A percentile compares a stretch with the other conserved stretches of the same genome.
phyloP scores from a whole-genome alignment of 2,329 filamentous ascomycete species.

The Aspergillus tanneri region DNA sequence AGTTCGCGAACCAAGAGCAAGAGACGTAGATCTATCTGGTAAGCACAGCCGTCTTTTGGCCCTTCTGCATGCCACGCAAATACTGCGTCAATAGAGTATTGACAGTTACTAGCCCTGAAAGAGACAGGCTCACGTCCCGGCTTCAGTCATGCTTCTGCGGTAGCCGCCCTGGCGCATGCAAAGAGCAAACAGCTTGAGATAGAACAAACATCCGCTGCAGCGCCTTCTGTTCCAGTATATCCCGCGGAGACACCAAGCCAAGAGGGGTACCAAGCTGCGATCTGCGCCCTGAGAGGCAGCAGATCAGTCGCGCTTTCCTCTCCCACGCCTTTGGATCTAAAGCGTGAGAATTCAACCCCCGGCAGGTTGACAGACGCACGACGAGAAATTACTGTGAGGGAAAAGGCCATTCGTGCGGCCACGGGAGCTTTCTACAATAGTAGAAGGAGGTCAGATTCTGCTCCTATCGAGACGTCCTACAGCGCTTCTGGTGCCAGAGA shows the following conservation, averaged over 20 bases:
- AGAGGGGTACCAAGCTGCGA: constrained; percentile 71
- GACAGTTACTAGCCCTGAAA: constrained; percentile 21
- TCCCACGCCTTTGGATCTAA: constrained; percentile 15
- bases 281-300: constrained; percentile 55
- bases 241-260: constrained; percentile 55
- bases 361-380: constrained; percentile 59
- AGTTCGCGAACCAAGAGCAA: constrained; percentile 22
- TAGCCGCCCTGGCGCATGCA: constrained; percentile 72
- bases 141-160: constrained; percentile 60
- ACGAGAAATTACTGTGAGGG: constrained; percentile 49
- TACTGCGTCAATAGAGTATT: not conserved
- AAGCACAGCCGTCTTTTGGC: constrained; percentile 10
- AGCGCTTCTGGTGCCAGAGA: constrained; percentile 71
- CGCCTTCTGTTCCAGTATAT: constrained; percentile 59
- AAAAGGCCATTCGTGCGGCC: constrained; percentile 71
- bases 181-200: constrained; percentile 63
- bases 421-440: constrained; percentile 68
- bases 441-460: constrained; percentile 65
- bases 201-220: constrained; percentile 57
- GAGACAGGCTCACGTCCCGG: constrained; percentile 60
- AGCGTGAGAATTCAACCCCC: constrained; percentile 57
- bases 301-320: constrained; percentile 17
- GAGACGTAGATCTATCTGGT: constrained; percentile 25
- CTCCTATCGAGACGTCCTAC: constrained; percentile 56
- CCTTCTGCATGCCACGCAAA: not conserved